Conservation (phyloP, 345 rosid species). For the Anastatica hierochuntica region DNA sequence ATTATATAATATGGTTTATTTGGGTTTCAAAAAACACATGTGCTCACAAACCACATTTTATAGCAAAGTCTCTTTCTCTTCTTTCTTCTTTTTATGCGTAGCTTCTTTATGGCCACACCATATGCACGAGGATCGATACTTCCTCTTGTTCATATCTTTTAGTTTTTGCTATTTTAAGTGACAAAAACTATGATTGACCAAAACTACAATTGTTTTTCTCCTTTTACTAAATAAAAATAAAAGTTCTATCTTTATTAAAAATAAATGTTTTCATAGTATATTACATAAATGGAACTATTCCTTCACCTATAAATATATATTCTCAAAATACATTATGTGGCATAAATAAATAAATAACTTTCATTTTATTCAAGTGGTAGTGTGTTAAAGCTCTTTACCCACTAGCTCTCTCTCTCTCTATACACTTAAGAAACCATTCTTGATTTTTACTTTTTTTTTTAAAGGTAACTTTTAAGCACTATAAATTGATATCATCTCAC, state of each 20-base stretch:
- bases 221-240: not conserved
- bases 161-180: constrained; percentile 18
- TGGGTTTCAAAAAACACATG: not conserved
- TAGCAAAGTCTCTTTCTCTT: too few relatives aligned
- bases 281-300: constrained; percentile 8
- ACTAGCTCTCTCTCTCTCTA: constrained; percentile 22
- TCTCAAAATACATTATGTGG: constrained; percentile 20
- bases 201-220: not conserved
- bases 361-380: constrained; percentile 23
- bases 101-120: constrained; percentile 17
- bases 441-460: not conserved
- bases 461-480: constrained; percentile 24
- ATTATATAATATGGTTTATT: not conserved
- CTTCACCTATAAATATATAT: constrained; percentile 20
- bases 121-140: constrained; percentile 16
- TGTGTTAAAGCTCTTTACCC: constrained; percentile 25
- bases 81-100: constrained; percentile 1
- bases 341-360: constrained; percentile 7
- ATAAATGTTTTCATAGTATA: not conserved
- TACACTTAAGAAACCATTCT: constrained; percentile 9
- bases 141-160: constrained; percentile 8
- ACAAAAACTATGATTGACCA: constrained; percentile 10
- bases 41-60: constrained; percentile 1
- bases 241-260: not conserved
- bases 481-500: constrained; percentile 21